Evolutionary conservation across 31 red algal genomes (phyloP), one percentile per base, ranked within the genome.

Genomic region (Asparagopsis taxiformis): DNA sequence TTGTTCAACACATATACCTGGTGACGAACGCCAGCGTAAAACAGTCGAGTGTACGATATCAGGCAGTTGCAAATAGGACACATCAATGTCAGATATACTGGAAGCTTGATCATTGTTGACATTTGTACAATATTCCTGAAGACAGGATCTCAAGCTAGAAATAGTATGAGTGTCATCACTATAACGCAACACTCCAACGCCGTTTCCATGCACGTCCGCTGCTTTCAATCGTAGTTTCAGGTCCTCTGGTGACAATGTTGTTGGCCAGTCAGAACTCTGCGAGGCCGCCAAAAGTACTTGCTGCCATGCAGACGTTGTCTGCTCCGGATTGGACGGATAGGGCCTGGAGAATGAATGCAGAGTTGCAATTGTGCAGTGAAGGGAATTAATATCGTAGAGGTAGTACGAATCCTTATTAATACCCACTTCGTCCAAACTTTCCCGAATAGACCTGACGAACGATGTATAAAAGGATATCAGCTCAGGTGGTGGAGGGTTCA

Each of bases 41-140:
- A 80, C 50, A 39, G 76, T 80, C 32, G 76, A 70, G 49, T 80
- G 76, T 8, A 68, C 37, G 62, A 80, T 80, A 53, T 67, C 41
- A 41, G 76, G 76, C 36, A 80, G 44, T 23, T 53, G 41, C 41
- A 46, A 9, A 46, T 46, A 46, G 41, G 6, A 9, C 6, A 46
- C 41, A 46, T 46, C 41, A 46, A 13, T 46, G 8, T 46, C 41
- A 13, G 41, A 46, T 9, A 6, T 6, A 46, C 8, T 46, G 41
- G 13, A 13, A 46, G 13, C 13, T 46, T 46, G 4, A 13, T 17
- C 34, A 43, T 22, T 24, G 4, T 46, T 19, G 44, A 21, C 22
- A 8, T 24, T 8, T 3, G 34, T 48, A n/a, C 32, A 23, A 17
- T 68, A 44, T 6, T 65, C 62, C 46, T 51, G 55, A 32, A 80